Evolutionary conservation across 148 eudicot genomes (phyloP).

Genomic region (Camellia japonica): DNA sequence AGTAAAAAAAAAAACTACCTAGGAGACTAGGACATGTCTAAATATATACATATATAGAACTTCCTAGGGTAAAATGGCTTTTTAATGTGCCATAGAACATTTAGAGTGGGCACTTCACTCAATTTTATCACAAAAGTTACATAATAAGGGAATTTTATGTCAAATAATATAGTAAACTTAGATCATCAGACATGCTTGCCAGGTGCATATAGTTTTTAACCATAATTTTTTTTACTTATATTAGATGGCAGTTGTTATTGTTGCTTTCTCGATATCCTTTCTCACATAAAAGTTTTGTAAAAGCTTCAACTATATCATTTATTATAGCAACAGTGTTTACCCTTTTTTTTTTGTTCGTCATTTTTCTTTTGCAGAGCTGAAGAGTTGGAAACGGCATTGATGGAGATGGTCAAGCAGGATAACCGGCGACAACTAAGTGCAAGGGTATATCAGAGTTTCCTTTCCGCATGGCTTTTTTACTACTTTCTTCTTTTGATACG

Average conservation of each 20-base stretch:
- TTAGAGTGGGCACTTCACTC: not conserved
- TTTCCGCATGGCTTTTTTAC: not conserved
- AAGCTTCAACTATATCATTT: constrained; percentile 4
- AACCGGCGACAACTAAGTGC: constrained; percentile 92
- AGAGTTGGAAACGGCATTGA: constrained; percentile 90
- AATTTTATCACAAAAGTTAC: not conserved
- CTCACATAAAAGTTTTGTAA: not conserved
- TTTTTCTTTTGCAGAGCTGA: constrained; percentile 72
- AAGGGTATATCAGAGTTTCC: constrained; percentile 44
- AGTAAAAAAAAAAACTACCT: not conserved
- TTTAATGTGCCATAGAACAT: not conserved
- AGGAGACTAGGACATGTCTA: not conserved
- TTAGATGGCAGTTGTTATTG: not conserved
- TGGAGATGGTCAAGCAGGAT: constrained; percentile 99
- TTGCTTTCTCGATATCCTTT: not conserved
- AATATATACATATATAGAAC: not conserved
- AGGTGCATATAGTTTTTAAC: not conserved
- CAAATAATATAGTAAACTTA: not conserved
- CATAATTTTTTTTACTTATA: not conserved
- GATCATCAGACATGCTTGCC: not conserved
- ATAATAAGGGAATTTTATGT: not conserved
- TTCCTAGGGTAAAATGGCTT: not conserved
- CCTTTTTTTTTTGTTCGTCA: not conserved
- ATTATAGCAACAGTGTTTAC: not conserved
- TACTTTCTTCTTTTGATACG: not conserved